phyloP scores from a whole-genome alignment of 306 rosid species.

The Oemleria cerasiformis region DNA sequence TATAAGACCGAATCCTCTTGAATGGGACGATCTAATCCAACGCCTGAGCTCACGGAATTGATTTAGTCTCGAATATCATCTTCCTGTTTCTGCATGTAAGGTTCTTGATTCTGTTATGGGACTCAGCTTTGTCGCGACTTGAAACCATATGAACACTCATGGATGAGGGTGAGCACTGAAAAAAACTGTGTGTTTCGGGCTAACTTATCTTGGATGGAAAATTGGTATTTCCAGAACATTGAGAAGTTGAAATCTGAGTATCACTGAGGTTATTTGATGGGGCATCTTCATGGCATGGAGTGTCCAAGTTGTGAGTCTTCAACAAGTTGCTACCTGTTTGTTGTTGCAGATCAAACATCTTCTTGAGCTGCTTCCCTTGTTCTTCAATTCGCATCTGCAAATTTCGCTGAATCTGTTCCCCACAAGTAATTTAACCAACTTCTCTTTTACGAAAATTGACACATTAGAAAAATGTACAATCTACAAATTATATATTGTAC shows the following conservation, averaged over 20 bases:
- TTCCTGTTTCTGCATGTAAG: slow-evolving; percentile 2
- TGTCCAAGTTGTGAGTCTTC: slow-evolving; percentile 18
- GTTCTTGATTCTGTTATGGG: background rate
- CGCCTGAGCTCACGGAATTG: background rate
- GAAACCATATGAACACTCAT: background rate
- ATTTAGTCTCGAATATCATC: background rate
- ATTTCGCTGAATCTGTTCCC: slow-evolving; percentile 34
- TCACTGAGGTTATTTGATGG: slow-evolving; percentile 21
- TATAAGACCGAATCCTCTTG: background rate
- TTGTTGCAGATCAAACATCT: slow-evolving; percentile 45
- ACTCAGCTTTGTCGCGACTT: background rate
- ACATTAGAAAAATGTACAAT: background rate
- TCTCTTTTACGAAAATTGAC: background rate
- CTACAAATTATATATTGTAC: slow-evolving; percentile 26
- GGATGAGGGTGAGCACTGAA: no score
- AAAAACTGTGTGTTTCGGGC: background rate
- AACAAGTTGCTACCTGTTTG: slow-evolving; percentile 18
- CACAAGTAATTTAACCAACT: background rate
- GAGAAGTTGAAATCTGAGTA: slow-evolving; percentile 11
- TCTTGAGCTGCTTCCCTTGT: slow-evolving; percentile 44
- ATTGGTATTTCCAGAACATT: slow-evolving; percentile 18
- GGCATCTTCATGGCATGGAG: slow-evolving; percentile 9
- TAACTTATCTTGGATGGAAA: slow-evolving; percentile 38
- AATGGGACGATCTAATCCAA: background rate
- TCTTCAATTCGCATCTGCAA: slow-evolving; percentile 45